A percentile compares a stretch with the other conserved stretches of the same genome.
These are phyloP conservation scores for Cutaneotrichosporon dermatis DNA, from an alignment of 1,284 basidiomycete species.

Conservation along the genomic window DNA sequence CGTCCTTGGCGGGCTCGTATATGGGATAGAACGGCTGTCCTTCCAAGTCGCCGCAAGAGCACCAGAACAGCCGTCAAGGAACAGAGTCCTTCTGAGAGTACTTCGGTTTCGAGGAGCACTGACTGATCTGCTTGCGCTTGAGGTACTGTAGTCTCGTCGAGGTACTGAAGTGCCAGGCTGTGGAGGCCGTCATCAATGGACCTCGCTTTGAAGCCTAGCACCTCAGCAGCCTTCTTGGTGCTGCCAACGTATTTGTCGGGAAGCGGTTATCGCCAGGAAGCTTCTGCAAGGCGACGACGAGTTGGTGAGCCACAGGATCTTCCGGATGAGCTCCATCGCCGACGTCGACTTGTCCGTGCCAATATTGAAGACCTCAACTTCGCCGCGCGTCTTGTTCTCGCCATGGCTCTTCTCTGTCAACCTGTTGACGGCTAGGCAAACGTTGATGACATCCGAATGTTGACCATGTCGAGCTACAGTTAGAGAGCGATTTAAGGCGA, in stretches of 20 bases:
- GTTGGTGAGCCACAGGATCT: slow-evolving; percentile 25
- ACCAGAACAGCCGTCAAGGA: slow-evolving; percentile 24
- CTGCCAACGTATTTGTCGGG: slow-evolving; percentile 23
- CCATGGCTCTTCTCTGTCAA: background rate
- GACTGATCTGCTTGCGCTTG: slow-evolving; percentile 8
- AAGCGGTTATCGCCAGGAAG: slow-evolving; percentile 27
- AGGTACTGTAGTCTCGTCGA: slow-evolving; percentile 14
- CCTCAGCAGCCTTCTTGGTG: slow-evolving; percentile 15
- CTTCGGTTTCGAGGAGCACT: background rate
- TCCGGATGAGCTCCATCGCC: slow-evolving; percentile 24
- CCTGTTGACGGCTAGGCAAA: slow-evolving; percentile 21
- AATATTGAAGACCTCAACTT: slow-evolving; percentile 30
- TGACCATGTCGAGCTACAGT: slow-evolving; percentile 25
- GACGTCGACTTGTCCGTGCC: slow-evolving; percentile 19
- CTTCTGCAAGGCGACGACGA: slow-evolving; percentile 29
- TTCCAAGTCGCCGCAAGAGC: slow-evolving; percentile 12
- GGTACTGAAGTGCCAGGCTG: slow-evolving; percentile 15
- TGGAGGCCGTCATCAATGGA: slow-evolving; percentile 28
- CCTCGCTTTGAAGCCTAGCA: slow-evolving; percentile 24
- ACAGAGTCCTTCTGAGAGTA: slow-evolving; percentile 16
- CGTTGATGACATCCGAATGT: slow-evolving; percentile 33
- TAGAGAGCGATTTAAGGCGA: background rate
- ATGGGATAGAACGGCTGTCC: slow-evolving; percentile 15
- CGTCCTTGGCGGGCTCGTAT: slow-evolving; percentile 6
- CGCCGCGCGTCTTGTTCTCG: background rate